Conservation (phyloP, 2,329 filamentous ascomycete genomes). For the Microsporum audouinii region DNA sequence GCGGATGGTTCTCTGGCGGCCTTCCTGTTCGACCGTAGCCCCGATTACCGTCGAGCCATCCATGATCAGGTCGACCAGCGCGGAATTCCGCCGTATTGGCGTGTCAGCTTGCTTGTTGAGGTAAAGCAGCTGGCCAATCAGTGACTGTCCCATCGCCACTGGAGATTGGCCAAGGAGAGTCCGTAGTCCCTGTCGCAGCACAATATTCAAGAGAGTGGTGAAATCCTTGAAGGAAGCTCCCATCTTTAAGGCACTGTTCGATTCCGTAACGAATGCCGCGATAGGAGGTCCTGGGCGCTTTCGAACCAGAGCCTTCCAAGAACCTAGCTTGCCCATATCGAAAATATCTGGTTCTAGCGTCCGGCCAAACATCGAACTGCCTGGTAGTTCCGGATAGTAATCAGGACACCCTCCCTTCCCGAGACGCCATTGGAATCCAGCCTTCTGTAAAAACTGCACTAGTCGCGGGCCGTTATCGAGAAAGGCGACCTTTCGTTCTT, state of each 20-base stretch:
- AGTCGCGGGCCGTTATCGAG: slow-evolving; percentile 24
- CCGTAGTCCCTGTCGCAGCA: slow-evolving; percentile 9
- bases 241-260: background rate
- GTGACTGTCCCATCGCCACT: slow-evolving; percentile 17
- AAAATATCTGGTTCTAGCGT: slow-evolving; percentile 22
- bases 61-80: slow-evolving; percentile 10
- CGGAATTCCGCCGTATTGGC: slow-evolving; percentile 10
- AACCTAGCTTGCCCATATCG: slow-evolving; percentile 19
- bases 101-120: slow-evolving; percentile 9
- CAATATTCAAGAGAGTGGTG: background rate
- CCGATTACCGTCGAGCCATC: slow-evolving; percentile 17
- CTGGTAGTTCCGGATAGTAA: slow-evolving; percentile 22
- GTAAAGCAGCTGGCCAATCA: slow-evolving; percentile 14
- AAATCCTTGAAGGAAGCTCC: slow-evolving; percentile 2
- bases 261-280: slow-evolving; percentile 12
- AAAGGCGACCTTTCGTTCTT: slow-evolving; percentile 17
- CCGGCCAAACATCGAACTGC: slow-evolving; percentile 17
- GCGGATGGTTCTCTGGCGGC: slow-evolving; percentile 16
- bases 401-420: slow-evolving; percentile 21
- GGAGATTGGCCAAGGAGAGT: slow-evolving; percentile 13
- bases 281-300: slow-evolving; percentile 9
- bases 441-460: slow-evolving; percentile 21
- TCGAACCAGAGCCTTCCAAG: slow-evolving; percentile 16
- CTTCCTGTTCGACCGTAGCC: slow-evolving; percentile 18
- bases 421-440: slow-evolving; percentile 16